A percentile compares a stretch with the other conserved stretches of the same genome.
These are phyloP conservation scores for Oemleria cerasiformis DNA, from an alignment of 306 rosid genomes.

Conservation along the genomic window DNA sequence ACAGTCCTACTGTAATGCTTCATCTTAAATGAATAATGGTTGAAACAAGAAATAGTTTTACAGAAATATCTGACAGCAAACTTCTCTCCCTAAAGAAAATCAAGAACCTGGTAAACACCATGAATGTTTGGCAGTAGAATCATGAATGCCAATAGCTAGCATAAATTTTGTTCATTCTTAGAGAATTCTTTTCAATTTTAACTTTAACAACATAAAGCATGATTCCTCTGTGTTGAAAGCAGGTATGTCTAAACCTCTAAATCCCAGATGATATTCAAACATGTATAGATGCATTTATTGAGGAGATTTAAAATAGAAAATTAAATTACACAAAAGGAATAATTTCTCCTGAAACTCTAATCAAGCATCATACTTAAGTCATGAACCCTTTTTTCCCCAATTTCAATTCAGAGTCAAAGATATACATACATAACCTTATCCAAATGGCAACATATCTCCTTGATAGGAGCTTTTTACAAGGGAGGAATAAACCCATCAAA, in stretches of 20 bases:
- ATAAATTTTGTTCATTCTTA: no score
- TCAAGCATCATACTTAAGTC: background rate
- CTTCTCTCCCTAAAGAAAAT: background rate
- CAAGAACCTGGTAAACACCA: background rate
- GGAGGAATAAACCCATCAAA: conserved; percentile 20
- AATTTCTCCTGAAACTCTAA: background rate
- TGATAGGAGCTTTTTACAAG: conserved; percentile 6
- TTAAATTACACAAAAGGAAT: background rate
- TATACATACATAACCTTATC: conserved; percentile 6
- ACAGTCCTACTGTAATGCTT: background rate
- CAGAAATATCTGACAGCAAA: background rate
- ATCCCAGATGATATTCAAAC: background rate
- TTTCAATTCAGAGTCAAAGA: background rate
- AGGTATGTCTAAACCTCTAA: background rate
- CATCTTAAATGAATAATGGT: background rate
- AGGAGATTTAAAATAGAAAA: background rate
- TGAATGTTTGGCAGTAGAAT: background rate
- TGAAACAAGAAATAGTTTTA: background rate
- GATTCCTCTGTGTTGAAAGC: background rate
- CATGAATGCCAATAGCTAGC: background rate
- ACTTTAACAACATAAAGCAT: background rate
- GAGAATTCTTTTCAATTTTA: background rate
- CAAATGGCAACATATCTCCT: background rate
- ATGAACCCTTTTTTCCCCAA: background rate
- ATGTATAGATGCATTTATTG: background rate